These are phyloP conservation scores for Termitomyces sp. DNA, from an alignment of 768 basidiomycete genomes.

Conservation along the genomic window DNA sequence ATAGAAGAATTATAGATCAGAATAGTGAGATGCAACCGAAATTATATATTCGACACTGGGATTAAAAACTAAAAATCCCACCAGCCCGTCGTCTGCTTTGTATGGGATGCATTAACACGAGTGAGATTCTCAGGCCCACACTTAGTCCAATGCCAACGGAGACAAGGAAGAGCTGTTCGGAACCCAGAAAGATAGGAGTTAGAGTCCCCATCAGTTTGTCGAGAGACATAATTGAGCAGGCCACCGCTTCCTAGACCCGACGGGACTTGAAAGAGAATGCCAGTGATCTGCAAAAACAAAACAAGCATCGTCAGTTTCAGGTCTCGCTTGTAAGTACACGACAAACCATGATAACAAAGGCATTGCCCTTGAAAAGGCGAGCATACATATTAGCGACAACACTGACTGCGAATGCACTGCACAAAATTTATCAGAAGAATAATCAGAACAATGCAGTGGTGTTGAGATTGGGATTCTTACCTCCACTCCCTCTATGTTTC, in stretches of 20 bases:
- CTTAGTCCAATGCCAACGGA: constrained; percentile 76
- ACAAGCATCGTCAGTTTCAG: not conserved
- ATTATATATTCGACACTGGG: not conserved
- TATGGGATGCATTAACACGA: constrained; percentile 61
- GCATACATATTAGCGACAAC: constrained; percentile 75
- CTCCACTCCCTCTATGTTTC: too few relatives aligned
- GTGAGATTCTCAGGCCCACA: constrained; percentile 68
- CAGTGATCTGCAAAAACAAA: constrained; percentile 46
- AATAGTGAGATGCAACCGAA: too few relatives aligned
- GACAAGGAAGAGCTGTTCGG: constrained; percentile 68
- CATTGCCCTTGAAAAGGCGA: constrained; percentile 64
- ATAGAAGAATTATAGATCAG: too few relatives aligned
- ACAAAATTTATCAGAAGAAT: not conserved
- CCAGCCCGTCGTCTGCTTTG: constrained; percentile 51
- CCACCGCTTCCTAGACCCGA: too few relatives aligned
- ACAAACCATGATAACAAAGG: constrained; percentile 78
- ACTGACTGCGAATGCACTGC: constrained; percentile 76
- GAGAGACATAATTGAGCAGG: constrained; percentile 53
- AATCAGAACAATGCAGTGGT: not conserved
- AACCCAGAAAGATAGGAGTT: constrained; percentile 65
- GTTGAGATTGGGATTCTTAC: too few relatives aligned
- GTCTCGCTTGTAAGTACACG: not conserved
- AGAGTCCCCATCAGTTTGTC: constrained; percentile 45
- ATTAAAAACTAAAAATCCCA: constrained; percentile 56
- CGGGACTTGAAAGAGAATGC: constrained; percentile 64